A percentile compares a stretch with the other conserved stretches of the same genome.
Evolutionary conservation across 2,329 filamentous ascomycete species (phyloP).

Genomic region (Capronia epimyces): DNA sequence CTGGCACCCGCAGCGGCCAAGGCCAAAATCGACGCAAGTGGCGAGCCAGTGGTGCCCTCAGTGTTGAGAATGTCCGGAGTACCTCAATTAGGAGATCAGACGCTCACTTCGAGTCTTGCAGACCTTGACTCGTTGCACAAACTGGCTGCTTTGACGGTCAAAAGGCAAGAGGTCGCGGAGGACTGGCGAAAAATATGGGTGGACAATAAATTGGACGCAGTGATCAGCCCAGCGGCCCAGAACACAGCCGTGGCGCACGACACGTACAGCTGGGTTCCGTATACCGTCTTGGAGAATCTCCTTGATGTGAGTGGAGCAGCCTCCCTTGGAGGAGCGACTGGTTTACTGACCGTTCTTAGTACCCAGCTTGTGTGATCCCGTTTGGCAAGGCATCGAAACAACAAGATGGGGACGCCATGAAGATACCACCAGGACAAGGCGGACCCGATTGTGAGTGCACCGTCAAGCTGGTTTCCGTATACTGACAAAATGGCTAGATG

Average conservation of each 20-base stretch:
- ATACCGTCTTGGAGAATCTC: constrained; percentile 49
- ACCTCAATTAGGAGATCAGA: constrained; percentile 20
- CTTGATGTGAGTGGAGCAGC: constrained; percentile 43
- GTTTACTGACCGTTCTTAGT: constrained; percentile 12
- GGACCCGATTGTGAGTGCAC: constrained; percentile 27
- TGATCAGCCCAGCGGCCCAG: constrained; percentile 48
- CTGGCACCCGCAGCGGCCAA: constrained; percentile 22
- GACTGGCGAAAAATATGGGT: constrained; percentile 42
- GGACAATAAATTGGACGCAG: constrained; percentile 45
- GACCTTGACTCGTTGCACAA: constrained; percentile 37
- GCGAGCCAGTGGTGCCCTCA: constrained; percentile 30
- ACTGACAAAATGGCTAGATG: constrained; percentile 16
- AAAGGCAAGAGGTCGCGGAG: constrained; percentile 34
- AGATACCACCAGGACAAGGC: constrained; percentile 13
- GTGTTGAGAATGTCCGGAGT: constrained; percentile 9
- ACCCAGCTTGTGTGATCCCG: constrained; percentile 23
- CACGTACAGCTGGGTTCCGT: constrained; percentile 33
- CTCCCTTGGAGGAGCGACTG: background rate
- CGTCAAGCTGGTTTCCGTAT: background rate
- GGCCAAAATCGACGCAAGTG: constrained; percentile 25
- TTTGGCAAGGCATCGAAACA: constrained; percentile 21
- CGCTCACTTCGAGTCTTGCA: constrained; percentile 28
- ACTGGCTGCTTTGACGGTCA: constrained; percentile 41
- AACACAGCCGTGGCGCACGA: constrained; percentile 51
- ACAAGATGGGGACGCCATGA: constrained; percentile 13